Evolutionary conservation across 768 basidiomycete species (phyloP), one percentile per base, ranked within the genome.

Genomic region (Termitomyces sp.): DNA sequence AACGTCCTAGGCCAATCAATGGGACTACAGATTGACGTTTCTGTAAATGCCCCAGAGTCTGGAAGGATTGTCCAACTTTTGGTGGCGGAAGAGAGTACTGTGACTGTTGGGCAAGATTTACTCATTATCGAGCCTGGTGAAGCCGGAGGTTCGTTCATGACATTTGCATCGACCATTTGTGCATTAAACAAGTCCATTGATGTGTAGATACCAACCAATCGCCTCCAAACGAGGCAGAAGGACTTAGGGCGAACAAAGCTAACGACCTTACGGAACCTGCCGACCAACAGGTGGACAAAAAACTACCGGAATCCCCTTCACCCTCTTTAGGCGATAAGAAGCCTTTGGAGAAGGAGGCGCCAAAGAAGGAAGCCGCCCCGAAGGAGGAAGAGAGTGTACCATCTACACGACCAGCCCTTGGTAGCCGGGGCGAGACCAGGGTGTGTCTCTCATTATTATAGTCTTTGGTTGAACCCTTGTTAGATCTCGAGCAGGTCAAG

Each of bases 21-120:
- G 40, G 19, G 49, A 34, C n/a, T 37, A 40, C 65, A 98, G 94
- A 98, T 98, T 65, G 96, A 99, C 69, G 93, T 98, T 43, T 89
- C 94, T 5, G 95, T 99, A 54, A 99, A 97, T 68, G 91, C 96
- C 17, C 90, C 96, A 8, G 76, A 80, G 62, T 80, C 94, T 10
- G 96, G 96, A 14, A 94, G 79, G 47, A 94, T 99, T 60, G 81
- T 86, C 19, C 88, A 97, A 69, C 75, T 91, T 16, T 81, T 98
- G 30, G 94, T 88, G 43, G 82, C 80, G 41, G 96, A 98, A 72
- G 96, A 99, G 65, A 90, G 94, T 64, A 97, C 94, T 21, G 96
- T 98, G 57, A 78, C 84, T 7, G 94, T 98, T 39, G 96, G 96
- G 30, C 94, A 98, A 72, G 96, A 98, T 67, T 79, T 98, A 49